Evolutionary conservation across 352 stramenopile genomes (phyloP).

Genomic region (Pythium volutum): DNA sequence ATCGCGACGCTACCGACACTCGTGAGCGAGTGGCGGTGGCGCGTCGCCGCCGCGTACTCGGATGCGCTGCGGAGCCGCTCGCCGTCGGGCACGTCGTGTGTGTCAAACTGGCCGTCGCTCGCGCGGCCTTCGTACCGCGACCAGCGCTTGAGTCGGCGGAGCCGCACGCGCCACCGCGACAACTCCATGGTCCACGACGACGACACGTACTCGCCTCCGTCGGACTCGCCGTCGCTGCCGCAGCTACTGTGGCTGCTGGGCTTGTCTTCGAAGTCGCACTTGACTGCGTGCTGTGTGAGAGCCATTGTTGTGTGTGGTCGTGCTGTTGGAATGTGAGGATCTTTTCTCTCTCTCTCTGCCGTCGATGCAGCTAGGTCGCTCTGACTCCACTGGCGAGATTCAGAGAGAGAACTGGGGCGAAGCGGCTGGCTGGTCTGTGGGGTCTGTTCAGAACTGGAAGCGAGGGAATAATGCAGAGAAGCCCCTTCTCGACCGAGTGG

Average conservation of each 20-base stretch:
- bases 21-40: constrained; percentile 18
- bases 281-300: constrained; percentile 3
- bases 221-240: not conserved
- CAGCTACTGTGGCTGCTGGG: not conserved
- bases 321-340: not conserved
- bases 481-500: no score
- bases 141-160: constrained; percentile 24
- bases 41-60: not conserved
- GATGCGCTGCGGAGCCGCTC: constrained; percentile 2
- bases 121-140: constrained; percentile 21
- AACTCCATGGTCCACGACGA: constrained; percentile 28
- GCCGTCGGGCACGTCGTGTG: constrained; percentile 12
- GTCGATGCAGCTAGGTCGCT: not conserved
- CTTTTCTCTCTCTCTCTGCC: not conserved
- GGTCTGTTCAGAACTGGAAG: not conserved
- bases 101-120: constrained; percentile 26
- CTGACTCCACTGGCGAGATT: constrained; percentile 5
- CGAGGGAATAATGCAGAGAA: not conserved
- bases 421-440: not conserved
- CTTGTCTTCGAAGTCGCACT: constrained; percentile 10
- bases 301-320: not conserved
- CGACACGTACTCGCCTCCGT: constrained; percentile 7
- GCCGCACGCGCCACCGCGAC: constrained; percentile 22
- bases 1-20: constrained; percentile 7
- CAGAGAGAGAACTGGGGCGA: not conserved